Evolutionary conservation across 2,329 filamentous ascomycete species (phyloP).

Genomic region (Colletotrichum cordylinicola): DNA sequence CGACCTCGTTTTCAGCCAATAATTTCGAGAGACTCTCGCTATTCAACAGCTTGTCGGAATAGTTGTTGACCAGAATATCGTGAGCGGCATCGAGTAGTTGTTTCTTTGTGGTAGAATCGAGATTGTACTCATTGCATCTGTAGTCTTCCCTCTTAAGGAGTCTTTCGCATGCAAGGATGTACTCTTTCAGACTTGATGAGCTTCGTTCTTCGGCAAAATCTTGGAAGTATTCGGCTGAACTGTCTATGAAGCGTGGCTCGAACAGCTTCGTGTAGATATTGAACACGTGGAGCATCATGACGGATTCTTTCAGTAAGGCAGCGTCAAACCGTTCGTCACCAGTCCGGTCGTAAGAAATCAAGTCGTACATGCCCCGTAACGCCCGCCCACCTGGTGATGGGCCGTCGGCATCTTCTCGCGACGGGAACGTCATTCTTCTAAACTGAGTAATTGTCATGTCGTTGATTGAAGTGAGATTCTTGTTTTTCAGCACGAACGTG

Average conservation of each 20-base stretch:
- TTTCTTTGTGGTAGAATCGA: slow-evolving; percentile 84
- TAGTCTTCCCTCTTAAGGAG: slow-evolving; percentile 76
- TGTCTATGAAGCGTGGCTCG: slow-evolving; percentile 74
- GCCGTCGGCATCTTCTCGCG: slow-evolving; percentile 17
- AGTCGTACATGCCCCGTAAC: slow-evolving; percentile 70
- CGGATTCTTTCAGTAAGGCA: slow-evolving; percentile 72
- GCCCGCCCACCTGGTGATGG: slow-evolving; percentile 42
- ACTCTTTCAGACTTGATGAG: slow-evolving; percentile 70
- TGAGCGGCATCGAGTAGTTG: slow-evolving; percentile 78
- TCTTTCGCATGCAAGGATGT: slow-evolving; percentile 72
- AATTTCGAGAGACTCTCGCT: slow-evolving; percentile 73
- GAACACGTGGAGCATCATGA: slow-evolving; percentile 86
- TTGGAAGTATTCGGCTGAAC: slow-evolving; percentile 72
- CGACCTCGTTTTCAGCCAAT: slow-evolving; percentile 71
- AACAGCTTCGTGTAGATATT: slow-evolving; percentile 81
- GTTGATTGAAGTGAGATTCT: slow-evolving; percentile 74
- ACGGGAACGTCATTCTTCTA: slow-evolving; percentile 60
- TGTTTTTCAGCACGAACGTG: slow-evolving; percentile 80
- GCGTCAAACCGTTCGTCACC: slow-evolving; percentile 63
- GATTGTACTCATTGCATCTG: slow-evolving; percentile 79
- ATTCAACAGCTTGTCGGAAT: slow-evolving; percentile 71
- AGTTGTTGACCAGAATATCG: slow-evolving; percentile 71
- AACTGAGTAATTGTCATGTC: slow-evolving; percentile 83
- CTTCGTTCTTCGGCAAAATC: slow-evolving; percentile 74
- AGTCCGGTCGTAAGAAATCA: slow-evolving; percentile 76